Conservation (phyloP, 2,329 filamentous ascomycete species). For the Cladophialophora yegresii region DNA sequence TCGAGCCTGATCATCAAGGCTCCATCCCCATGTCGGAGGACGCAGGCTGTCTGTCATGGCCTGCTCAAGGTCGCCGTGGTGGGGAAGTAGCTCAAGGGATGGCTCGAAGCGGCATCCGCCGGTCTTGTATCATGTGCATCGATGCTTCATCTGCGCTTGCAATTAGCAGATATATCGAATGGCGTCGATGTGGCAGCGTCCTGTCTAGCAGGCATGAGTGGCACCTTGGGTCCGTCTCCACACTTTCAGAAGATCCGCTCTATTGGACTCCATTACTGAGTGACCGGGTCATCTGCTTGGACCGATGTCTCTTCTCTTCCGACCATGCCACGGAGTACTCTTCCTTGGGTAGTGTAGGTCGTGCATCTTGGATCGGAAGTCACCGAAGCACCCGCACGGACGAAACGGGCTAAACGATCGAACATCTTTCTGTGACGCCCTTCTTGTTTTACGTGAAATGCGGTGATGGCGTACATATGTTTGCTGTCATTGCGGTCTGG, state of each 20-base stretch:
- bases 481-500: constrained; percentile 1
- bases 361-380: neutral
- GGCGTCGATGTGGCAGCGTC: neutral
- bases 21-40: neutral
- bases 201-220: neutral
- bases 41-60: neutral
- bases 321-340: neutral
- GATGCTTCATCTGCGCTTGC: neutral
- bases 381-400: neutral
- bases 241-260: neutral
- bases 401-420: neutral
- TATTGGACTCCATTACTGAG: neutral
- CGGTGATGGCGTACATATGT: constrained; percentile 1
- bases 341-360: neutral
- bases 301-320: neutral
- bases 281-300: neutral
- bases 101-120: neutral
- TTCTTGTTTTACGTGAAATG: constrained; percentile 12
- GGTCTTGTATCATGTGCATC: neutral
- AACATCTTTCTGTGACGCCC: neutral
- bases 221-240: neutral
- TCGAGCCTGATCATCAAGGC: neutral
- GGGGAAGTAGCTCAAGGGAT: neutral
- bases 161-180: neutral
- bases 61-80: neutral